phyloP scores from a whole-genome alignment of 1,139 yeast genomes.

The Pichia inconspicua region DNA sequence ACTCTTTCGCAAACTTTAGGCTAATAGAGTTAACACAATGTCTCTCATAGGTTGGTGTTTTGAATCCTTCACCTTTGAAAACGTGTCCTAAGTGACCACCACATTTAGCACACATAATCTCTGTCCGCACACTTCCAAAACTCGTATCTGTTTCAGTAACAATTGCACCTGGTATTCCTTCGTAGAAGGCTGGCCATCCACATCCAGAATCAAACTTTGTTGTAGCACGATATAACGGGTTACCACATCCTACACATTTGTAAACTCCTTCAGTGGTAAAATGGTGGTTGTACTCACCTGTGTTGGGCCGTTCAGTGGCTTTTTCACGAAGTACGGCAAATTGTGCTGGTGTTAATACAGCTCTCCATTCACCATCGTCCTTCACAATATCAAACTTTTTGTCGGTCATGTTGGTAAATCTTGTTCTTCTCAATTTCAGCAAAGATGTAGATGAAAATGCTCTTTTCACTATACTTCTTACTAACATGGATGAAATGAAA shows the following conservation, averaged over 20 bases:
- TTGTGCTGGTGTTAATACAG: slow-evolving; percentile 68
- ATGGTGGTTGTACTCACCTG: slow-evolving; percentile 56
- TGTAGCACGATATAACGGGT: slow-evolving; percentile 69
- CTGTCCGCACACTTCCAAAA: slow-evolving; percentile 75
- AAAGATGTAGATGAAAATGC: background rate
- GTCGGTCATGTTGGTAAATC: background rate
- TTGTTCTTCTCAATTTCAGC: background rate
- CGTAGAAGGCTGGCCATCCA: slow-evolving; percentile 97
- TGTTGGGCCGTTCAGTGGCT: slow-evolving; percentile 78
- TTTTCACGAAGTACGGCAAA: slow-evolving; percentile 68
- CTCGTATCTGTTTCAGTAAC: slow-evolving; percentile 50
- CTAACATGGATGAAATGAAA: background rate
- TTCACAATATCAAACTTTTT: background rate
- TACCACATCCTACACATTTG: slow-evolving; percentile 76
- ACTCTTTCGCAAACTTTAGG: slow-evolving; percentile 45
- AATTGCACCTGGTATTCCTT: slow-evolving; percentile 78
- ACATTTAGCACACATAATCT: slow-evolving; percentile 81
- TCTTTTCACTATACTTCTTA: too few relatives aligned
- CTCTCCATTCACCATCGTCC: slow-evolving; percentile 67
- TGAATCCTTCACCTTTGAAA: slow-evolving; percentile 88
- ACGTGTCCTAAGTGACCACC: slow-evolving; percentile 95
- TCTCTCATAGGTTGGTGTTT: slow-evolving; percentile 83
- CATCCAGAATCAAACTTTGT: slow-evolving; percentile 87
- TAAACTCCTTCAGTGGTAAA: slow-evolving; percentile 53
- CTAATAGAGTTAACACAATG: slow-evolving; percentile 91